These are phyloP conservation scores for Acidiella bohemica DNA, from an alignment of 495 filamentous ascomycete species.

Conservation along the genomic window DNA sequence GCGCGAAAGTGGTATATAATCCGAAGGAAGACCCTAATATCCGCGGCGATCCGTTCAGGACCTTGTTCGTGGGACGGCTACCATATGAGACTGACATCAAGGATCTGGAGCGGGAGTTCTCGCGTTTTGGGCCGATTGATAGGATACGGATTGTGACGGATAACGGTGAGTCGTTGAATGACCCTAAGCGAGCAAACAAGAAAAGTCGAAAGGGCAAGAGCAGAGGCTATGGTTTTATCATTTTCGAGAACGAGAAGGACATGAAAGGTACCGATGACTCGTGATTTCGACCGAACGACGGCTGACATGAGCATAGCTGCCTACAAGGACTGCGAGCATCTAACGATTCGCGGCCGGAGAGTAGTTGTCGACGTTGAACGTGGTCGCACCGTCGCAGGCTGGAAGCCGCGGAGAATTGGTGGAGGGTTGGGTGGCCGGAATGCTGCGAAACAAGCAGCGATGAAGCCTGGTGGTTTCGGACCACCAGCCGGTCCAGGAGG, in stretches of 20 bases:
- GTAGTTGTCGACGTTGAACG: slow-evolving; percentile 94
- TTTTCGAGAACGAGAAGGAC: slow-evolving; percentile 93
- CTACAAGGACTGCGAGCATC: slow-evolving; percentile 80
- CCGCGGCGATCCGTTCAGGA: slow-evolving; percentile 86
- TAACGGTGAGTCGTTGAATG: slow-evolving; percentile 4
- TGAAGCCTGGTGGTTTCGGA: too few relatives aligned
- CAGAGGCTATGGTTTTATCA: slow-evolving; percentile 89
- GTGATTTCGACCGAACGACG: slow-evolving; percentile 6
- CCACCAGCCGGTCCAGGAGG: slow-evolving; percentile 56
- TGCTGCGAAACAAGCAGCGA: too few relatives aligned
- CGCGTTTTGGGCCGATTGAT: slow-evolving; percentile 87
- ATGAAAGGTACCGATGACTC: slow-evolving; percentile 81
- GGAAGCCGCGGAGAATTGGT: slow-evolving; percentile 84
- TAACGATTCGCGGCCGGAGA: slow-evolving; percentile 80
- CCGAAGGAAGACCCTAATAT: slow-evolving; percentile 60
- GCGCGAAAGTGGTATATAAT: slow-evolving; percentile 33
- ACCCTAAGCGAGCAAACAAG: slow-evolving; percentile 38
- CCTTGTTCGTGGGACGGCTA: slow-evolving; percentile 80
- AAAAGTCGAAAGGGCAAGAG: slow-evolving; percentile 74
- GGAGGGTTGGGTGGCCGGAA: slow-evolving; percentile 85
- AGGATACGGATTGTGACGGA: slow-evolving; percentile 43
- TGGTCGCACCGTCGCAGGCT: slow-evolving; percentile 85
- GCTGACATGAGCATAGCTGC: slow-evolving; percentile 41
- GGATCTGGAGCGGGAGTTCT: slow-evolving; percentile 89
- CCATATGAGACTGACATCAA: slow-evolving; percentile 77